A percentile compares a stretch with the other conserved stretches of the same genome.
Evolutionary conservation across 2,329 filamentous ascomycete species (phyloP).

Genomic region (Talaromyces albobiverticillius): DNA sequence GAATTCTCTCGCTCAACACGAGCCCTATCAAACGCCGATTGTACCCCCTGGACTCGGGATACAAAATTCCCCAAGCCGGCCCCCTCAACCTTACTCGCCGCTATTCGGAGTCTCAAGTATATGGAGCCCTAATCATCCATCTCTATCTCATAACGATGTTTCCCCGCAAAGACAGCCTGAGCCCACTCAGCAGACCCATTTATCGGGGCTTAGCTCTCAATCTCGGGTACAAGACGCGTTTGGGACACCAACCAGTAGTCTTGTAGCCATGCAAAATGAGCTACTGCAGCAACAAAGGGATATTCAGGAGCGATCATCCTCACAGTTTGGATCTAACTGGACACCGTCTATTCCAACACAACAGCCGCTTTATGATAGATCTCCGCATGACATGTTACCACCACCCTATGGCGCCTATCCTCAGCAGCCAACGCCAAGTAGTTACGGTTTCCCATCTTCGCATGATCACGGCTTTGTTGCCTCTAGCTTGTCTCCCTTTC

Average conservation of each 20-base stretch:
- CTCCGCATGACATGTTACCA: slow-evolving; percentile 13
- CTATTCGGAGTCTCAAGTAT: slow-evolving; percentile 39
- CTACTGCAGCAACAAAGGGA: slow-evolving; percentile 22
- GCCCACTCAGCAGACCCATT: slow-evolving; percentile 27
- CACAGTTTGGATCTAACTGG: slow-evolving; percentile 6
- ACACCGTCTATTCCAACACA: not conserved
- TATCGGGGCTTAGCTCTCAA: slow-evolving; percentile 31
- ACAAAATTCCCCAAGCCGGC: slow-evolving; percentile 20
- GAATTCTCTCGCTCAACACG: slow-evolving; percentile 7
- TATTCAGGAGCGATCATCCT: slow-evolving; percentile 9
- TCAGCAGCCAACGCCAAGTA: slow-evolving; percentile 24
- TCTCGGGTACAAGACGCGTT: slow-evolving; percentile 14
- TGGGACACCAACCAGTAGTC: slow-evolving; percentile 17
- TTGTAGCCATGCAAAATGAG: slow-evolving; percentile 27
- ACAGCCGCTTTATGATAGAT: not conserved
- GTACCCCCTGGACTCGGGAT: slow-evolving; percentile 33
- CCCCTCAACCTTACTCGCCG: slow-evolving; percentile 32
- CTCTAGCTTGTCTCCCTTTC: slow-evolving; percentile 20
- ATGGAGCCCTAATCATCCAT: slow-evolving; percentile 45
- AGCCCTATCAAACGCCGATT: slow-evolving; percentile 26
- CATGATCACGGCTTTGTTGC: slow-evolving; percentile 37
- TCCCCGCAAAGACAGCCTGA: slow-evolving; percentile 35
- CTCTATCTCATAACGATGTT: slow-evolving; percentile 19
- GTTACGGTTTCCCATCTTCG: slow-evolving; percentile 30
- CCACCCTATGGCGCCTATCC: slow-evolving; percentile 13